These are phyloP conservation scores for Aspergillus alliaceus DNA, from an alignment of 2,329 filamentous ascomycete species.

Conservation along the genomic window DNA sequence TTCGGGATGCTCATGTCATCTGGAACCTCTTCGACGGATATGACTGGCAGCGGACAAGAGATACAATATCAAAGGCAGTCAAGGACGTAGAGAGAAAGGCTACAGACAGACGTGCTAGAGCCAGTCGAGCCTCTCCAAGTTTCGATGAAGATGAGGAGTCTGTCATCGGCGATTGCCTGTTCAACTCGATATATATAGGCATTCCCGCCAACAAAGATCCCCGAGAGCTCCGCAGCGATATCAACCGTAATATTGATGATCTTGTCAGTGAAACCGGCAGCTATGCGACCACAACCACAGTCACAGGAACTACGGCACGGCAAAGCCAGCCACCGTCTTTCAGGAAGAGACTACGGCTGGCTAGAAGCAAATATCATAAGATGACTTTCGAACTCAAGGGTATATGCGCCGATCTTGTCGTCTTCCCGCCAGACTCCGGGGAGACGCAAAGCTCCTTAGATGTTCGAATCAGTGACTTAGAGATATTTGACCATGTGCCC, in stretches of 20 bases:
- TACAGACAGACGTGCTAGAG: slow-evolving; percentile 67
- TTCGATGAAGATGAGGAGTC: slow-evolving; percentile 71
- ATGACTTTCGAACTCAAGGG: slow-evolving; percentile 91
- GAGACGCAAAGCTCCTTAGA: slow-evolving; percentile 89
- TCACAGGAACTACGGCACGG: slow-evolving; percentile 38
- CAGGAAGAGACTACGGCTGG: slow-evolving; percentile 68
- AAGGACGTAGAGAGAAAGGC: slow-evolving; percentile 82
- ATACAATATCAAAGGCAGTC: slow-evolving; percentile 83
- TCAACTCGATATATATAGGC: slow-evolving; percentile 98
- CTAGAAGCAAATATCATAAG: slow-evolving; percentile 87
- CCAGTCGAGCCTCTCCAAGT: slow-evolving; percentile 55
- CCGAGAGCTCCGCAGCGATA: slow-evolving; percentile 74
- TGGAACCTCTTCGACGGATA: slow-evolving; percentile 99
- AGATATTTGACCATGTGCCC: slow-evolving; percentile 90
- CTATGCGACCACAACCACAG: slow-evolving; percentile 70
- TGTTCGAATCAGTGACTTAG: slow-evolving; percentile 76
- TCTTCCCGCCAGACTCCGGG: slow-evolving; percentile 72
- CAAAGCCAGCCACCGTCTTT: slow-evolving; percentile 33
- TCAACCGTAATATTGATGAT: slow-evolving; percentile 87
- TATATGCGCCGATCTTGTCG: slow-evolving; percentile 76
- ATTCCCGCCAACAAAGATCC: slow-evolving; percentile 85
- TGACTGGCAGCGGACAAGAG: slow-evolving; percentile 87
- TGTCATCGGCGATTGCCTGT: slow-evolving; percentile 90
- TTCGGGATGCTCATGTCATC: slow-evolving; percentile 88
- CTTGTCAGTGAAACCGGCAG: slow-evolving; percentile 86